Conservation (phyloP, 2,329 filamentous ascomycete genomes). For the Elsinoe fawcettii region DNA sequence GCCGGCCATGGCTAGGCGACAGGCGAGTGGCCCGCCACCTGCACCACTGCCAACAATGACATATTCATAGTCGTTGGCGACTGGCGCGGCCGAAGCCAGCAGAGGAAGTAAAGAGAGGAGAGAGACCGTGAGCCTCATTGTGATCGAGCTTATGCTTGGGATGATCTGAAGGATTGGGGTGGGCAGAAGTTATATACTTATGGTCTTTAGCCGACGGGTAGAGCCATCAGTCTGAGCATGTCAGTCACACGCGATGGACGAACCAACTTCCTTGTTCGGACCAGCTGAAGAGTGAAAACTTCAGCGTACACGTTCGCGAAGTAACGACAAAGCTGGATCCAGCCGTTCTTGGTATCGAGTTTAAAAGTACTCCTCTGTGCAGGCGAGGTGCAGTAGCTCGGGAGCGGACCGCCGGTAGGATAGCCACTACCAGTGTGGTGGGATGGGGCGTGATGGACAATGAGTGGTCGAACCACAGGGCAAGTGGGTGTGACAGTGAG, state of each 20-base stretch:
- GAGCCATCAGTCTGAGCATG: not conserved
- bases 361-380: not conserved
- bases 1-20: constrained; percentile 52
- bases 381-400: not conserved
- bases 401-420: constrained; percentile 1
- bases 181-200: constrained; percentile 1
- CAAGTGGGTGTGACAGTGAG: not conserved
- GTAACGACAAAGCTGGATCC: not conserved
- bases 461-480: not conserved
- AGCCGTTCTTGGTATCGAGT: constrained; percentile 11
- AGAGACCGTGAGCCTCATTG: not conserved
- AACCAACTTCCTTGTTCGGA: not conserved
- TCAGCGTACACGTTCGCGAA: not conserved
- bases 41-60: constrained; percentile 55
- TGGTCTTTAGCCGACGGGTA: not conserved
- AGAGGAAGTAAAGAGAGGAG: not conserved
- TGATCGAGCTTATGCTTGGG: not conserved
- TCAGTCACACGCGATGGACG: not conserved
- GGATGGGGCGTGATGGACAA: not conserved
- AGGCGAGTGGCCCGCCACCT: constrained; percentile 52
- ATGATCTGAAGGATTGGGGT: not conserved
- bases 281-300: not conserved
- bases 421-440: not conserved
- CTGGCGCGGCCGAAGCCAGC: constrained; percentile 1
- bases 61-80: constrained; percentile 48